Base-by-base conservation (phyloP, 2,329 filamentous ascomycete genomes). In the Ascomycota sp. region DNA sequence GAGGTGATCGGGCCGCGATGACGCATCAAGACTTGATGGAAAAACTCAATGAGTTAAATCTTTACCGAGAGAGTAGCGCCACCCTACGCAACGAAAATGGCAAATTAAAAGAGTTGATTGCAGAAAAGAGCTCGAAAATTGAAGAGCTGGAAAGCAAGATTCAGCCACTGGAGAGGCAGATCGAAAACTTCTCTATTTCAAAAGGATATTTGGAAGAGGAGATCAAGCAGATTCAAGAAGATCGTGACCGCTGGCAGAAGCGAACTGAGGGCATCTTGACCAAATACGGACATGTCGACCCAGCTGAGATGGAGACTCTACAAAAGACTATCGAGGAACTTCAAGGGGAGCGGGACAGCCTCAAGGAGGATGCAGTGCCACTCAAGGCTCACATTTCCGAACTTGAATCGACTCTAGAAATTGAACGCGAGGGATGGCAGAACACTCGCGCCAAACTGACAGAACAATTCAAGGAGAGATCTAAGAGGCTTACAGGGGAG, bases 211-310 rank as follows among this genome's bases (percentile, higher is more conserved):
- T 85, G 43, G 76, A 91, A 39, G 82, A 82, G 9, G 86, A 95
- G 47, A 69, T 94, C 45, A 81, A 79, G 43, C 67, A 94, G 37
- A 64, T 95, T 8, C 78, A 91, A 39, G 78, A 89, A 43, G 86
- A 95, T 46, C 75, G 89, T 11, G 86, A 95, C 47, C 71, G 81
- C 33, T 94, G 86, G 80, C 83, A 93, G 53, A 86, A 94, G 59
- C 76, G 89, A 17, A 91, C 83, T 2, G 83, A 95, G 47, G 81
- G 91, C 41, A 94, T 98, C 36, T 68, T 98, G 30, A 83, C 82
- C 39, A 94, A 93, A 48, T 94, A 95, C 46, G 85, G 93, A 40
- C 80, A 86, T 32, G 81, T 91, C 30, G 89, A 98, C 46, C 86
- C 89, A 26, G 81, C 80, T 3, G 86, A 95, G 45, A 68, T 94